These are phyloP conservation scores for Bisporella sp. DNA, from an alignment of 2,329 filamentous ascomycete species.

Conservation along the genomic window DNA sequence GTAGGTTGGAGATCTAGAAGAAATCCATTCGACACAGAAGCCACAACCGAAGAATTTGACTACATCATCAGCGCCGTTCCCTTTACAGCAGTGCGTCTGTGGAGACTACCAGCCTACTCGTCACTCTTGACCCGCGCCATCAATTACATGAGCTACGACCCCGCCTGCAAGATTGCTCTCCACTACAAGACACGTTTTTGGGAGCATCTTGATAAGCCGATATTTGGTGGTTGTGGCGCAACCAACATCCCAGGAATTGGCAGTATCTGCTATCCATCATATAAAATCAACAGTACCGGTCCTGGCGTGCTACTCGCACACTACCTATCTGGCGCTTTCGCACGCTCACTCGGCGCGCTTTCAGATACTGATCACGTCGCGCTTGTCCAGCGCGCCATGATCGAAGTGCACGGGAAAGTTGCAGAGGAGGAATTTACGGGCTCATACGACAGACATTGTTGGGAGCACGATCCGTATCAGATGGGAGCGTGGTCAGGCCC, in stretches of 20 bases:
- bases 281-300: constrained; percentile 56
- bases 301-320: constrained; percentile 55
- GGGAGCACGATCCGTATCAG: constrained; percentile 54
- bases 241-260: constrained; percentile 56
- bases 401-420: constrained; percentile 57
- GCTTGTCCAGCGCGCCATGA: constrained; percentile 57
- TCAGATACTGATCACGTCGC: constrained; percentile 55
- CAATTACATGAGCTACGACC: constrained; percentile 35
- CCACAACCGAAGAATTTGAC: constrained; percentile 16
- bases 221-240: constrained; percentile 40
- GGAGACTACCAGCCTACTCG: constrained; percentile 26
- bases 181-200: constrained; percentile 61
- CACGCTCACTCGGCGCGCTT: constrained; percentile 36
- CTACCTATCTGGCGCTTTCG: constrained; percentile 43
- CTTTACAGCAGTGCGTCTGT: constrained; percentile 24
- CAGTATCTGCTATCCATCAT: constrained; percentile 59
- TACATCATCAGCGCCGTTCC: constrained; percentile 18
- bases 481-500: constrained; percentile 57
- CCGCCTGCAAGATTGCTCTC: constrained; percentile 53
- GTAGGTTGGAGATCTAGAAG: constrained; percentile 45
- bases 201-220: constrained; percentile 40
- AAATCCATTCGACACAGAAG: constrained; percentile 5
- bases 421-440: constrained; percentile 58
- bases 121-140: constrained; percentile 41
- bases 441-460: constrained; percentile 57